phyloP scores from a whole-genome alignment of 2,329 filamentous ascomycete species.

The Hypocreales sp. region DNA sequence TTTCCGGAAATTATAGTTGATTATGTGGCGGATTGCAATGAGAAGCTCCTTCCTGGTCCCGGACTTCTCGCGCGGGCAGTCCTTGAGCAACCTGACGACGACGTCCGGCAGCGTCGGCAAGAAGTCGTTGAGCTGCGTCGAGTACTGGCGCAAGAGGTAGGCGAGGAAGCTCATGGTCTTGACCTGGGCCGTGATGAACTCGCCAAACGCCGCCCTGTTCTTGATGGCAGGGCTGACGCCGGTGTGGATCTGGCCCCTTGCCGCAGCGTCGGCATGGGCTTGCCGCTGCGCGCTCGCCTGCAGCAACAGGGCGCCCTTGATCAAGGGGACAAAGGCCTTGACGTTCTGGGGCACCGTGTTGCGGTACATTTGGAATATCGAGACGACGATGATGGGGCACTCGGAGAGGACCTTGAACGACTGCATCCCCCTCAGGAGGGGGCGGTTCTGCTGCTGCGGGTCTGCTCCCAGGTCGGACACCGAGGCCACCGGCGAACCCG shows the following conservation, averaged over 20 bases:
- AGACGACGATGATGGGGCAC: constrained; percentile 97
- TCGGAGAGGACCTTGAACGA: constrained; percentile 98
- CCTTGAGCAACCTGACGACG: constrained; percentile 78
- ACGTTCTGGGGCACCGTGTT: constrained; percentile 69
- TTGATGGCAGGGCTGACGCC: constrained; percentile 89
- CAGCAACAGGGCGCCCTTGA: constrained; percentile 75
- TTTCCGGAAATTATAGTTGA: constrained; percentile 96
- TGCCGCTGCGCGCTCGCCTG: constrained; percentile 89
- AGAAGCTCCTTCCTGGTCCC: constrained; percentile 86
- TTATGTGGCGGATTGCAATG: constrained; percentile 93
- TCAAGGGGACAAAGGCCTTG: constrained; percentile 80
- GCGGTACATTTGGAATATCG: constrained; percentile 89
- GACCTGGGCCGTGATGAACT: constrained; percentile 94
- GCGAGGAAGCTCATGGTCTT: constrained; percentile 99
- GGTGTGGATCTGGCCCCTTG: constrained; percentile 70
- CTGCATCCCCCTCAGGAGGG: constrained; percentile 84
- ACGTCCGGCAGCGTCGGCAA: constrained; percentile 73
- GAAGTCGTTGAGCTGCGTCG: constrained; percentile 77
- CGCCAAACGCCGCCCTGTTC: constrained; percentile 85
- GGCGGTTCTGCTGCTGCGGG: constrained; percentile 63
- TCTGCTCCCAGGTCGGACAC: constrained; percentile 70
- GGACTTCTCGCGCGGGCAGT: constrained; percentile 90
- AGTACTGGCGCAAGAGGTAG: constrained; percentile 78
- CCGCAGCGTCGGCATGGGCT: constrained; percentile 72
- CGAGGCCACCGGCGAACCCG: constrained; percentile 76